phyloP scores from a whole-genome alignment of 2,329 filamentous ascomycete genomes.

The Verticillium nubilum region DNA sequence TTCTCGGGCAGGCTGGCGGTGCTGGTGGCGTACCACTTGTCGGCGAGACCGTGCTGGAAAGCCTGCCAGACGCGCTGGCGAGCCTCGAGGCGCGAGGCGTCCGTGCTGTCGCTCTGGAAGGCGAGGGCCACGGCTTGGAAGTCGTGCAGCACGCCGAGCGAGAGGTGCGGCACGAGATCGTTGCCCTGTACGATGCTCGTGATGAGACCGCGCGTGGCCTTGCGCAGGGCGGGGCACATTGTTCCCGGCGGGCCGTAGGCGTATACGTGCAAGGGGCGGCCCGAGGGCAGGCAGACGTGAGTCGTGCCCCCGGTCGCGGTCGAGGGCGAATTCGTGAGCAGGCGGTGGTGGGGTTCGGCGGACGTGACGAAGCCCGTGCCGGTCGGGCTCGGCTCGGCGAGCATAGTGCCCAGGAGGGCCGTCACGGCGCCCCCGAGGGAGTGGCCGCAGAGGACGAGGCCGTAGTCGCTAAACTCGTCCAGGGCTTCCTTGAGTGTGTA shows the following conservation, averaged over 20 bases:
- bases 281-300: slow-evolving; percentile 53
- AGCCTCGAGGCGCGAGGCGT: slow-evolving; percentile 59
- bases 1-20: slow-evolving; percentile 13
- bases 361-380: slow-evolving; percentile 60
- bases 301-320: slow-evolving; percentile 19
- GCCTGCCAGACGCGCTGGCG: slow-evolving; percentile 61
- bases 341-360: slow-evolving; percentile 36
- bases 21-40: slow-evolving; percentile 53
- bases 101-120: slow-evolving; percentile 66
- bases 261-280: slow-evolving; percentile 72
- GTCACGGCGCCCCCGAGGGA: slow-evolving; percentile 67
- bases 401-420: slow-evolving; percentile 64
- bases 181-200: slow-evolving; percentile 69
- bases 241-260: slow-evolving; percentile 71
- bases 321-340: slow-evolving; percentile 16
- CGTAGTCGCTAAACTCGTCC: slow-evolving; percentile 62
- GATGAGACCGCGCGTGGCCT: slow-evolving; percentile 66
- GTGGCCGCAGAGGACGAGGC: slow-evolving; percentile 64
- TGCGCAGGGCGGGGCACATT: slow-evolving; percentile 64
- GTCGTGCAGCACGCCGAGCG: slow-evolving; percentile 68
- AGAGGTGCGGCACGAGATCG: slow-evolving; percentile 69
- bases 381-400: slow-evolving; percentile 54
- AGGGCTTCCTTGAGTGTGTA: slow-evolving; percentile 61
- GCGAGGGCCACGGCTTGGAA: slow-evolving; percentile 66
- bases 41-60: slow-evolving; percentile 54